Evolutionary conservation across 208 protist genomes (phyloP).

Genomic region (Polymyxa betae): DNA sequence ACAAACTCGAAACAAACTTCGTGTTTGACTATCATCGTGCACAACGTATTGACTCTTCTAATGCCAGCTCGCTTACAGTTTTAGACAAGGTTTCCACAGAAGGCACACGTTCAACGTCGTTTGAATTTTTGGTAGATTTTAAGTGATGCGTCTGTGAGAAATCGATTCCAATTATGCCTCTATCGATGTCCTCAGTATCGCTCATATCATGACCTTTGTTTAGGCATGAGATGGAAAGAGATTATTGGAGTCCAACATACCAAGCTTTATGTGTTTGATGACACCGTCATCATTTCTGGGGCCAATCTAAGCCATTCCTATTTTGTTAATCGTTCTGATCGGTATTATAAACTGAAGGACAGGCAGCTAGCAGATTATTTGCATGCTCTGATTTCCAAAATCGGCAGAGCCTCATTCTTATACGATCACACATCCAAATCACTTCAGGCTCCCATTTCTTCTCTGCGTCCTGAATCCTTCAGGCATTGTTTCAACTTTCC

Average conservation of each 20-base stretch:
- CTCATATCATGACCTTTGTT: background rate
- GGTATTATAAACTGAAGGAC: background rate
- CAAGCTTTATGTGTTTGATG: slow-evolving; percentile 44
- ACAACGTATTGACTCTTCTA: background rate
- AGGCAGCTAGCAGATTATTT: background rate
- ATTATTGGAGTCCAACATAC: slow-evolving; percentile 12
- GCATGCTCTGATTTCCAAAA: background rate
- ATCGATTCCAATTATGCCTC: background rate
- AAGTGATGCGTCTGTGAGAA: background rate
- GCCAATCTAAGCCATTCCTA: slow-evolving; percentile 7
- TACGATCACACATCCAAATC: background rate
- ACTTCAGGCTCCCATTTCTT: background rate
- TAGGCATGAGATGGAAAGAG: background rate
- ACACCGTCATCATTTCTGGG: slow-evolving; percentile 27
- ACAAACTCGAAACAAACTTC: background rate
- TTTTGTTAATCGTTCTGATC: slow-evolving; percentile 12
- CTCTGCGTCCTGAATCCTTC: background rate
- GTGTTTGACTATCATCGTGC: slow-evolving; percentile 34
- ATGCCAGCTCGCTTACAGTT: background rate
- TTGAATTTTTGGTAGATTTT: background rate
- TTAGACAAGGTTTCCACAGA: background rate
- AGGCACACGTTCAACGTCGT: background rate
- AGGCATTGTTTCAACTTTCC: background rate
- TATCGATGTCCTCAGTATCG: background rate
- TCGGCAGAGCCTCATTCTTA: background rate